Base-by-base conservation (phyloP, 2,329 filamentous ascomycete species). In the Penicillium nordicum region DNA sequence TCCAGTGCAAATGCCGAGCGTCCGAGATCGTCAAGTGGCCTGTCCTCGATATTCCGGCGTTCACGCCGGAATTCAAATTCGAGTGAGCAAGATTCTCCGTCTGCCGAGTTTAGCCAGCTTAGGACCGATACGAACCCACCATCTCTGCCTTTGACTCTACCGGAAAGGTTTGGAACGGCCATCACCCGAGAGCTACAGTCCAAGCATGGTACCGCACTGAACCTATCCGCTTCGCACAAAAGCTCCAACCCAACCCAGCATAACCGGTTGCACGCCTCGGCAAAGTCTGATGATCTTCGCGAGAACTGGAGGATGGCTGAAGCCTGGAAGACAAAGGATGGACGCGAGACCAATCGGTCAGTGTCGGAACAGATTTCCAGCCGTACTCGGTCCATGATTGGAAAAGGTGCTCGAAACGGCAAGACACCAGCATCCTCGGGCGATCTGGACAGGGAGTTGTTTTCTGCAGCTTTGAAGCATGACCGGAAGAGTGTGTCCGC, bases 1-100 rank as follows among this genome's bases (percentile, higher is more conserved):
- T 68, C 71, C 11, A 74, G 70, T 50, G 62, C 63, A 14, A 64
- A 65, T 52, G 60, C 63, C n/a, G 67, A 69, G 18, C 63, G 65
- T 50, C 59, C 65, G 25, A 60, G 64, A 23, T 66, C 68, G 9
- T 64, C 59, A 40, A 60, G 46, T 54, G 61, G 52, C 23, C 54
- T 73, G 34, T 66, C 68, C 18, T 64, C 67, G 1, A 58, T 72
- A 3, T 71, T 72, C 49, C 67, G 65, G 8, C 59, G 57, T 27
- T 65, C 66, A 16, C 64, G 66, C 30, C 68, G 63, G 40, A 55
- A 60, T 16, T 72, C 69, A 9, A 61, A 63, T 40, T 63, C 53
- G 32, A 61, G 52, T 37, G 65, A 66, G 4, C 23, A 46, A 21
- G 58, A 58, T 16, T 44, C 14, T 16, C 41, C 32, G n/a, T 55